Percentiles rank a stretch among this genome's conserved stretches.
Evolutionary conservation across 208 protist genomes (phyloP).

Genomic region (Leptomonas seymouri): DNA sequence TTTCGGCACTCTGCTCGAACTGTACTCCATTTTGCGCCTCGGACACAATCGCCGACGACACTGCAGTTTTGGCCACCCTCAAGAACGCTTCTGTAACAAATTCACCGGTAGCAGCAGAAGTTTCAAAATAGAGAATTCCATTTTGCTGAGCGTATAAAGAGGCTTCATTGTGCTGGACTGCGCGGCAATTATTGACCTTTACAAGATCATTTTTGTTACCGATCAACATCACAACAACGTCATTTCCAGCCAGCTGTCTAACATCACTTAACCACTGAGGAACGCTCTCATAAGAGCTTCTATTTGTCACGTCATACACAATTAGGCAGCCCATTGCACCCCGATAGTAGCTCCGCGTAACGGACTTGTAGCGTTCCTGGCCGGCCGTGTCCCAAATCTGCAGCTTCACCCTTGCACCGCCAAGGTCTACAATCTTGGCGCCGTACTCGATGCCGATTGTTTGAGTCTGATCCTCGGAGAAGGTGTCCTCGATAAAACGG

Average conservation of each 20-base stretch:
- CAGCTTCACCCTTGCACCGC: slow-evolving; percentile 94
- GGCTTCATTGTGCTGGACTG: slow-evolving; percentile 95
- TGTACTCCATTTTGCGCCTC: neutral
- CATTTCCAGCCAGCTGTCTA: slow-evolving; percentile 90
- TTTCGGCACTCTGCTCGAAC: neutral
- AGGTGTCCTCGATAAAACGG: slow-evolving; percentile 96
- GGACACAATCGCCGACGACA: slow-evolving; percentile 2
- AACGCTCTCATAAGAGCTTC: slow-evolving; percentile 95
- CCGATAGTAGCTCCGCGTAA: slow-evolving; percentile 97
- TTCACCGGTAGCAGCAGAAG: slow-evolving; percentile 91
- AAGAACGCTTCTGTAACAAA: slow-evolving; percentile 95
- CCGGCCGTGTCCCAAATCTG: slow-evolving; percentile 98
- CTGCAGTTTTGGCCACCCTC: slow-evolving; percentile 65
- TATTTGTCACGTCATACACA: slow-evolving; percentile 98
- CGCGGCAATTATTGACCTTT: slow-evolving; percentile 60
- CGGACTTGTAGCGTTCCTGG: slow-evolving; percentile 98
- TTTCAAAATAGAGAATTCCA: slow-evolving; percentile 89
- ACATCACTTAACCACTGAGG: slow-evolving; percentile 97
- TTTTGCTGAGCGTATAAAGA: slow-evolving; percentile 94
- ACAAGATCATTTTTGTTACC: slow-evolving; percentile 95
- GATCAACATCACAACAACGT: slow-evolving; percentile 89
- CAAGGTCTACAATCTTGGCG: slow-evolving; percentile 93
- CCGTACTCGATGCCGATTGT: slow-evolving; percentile 99
- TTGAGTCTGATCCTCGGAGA: slow-evolving; percentile 94
- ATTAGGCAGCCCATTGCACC: slow-evolving; percentile 98